phyloP scores from a whole-genome alignment of 331 rosid genomes.

The Acacia pycnantha region DNA sequence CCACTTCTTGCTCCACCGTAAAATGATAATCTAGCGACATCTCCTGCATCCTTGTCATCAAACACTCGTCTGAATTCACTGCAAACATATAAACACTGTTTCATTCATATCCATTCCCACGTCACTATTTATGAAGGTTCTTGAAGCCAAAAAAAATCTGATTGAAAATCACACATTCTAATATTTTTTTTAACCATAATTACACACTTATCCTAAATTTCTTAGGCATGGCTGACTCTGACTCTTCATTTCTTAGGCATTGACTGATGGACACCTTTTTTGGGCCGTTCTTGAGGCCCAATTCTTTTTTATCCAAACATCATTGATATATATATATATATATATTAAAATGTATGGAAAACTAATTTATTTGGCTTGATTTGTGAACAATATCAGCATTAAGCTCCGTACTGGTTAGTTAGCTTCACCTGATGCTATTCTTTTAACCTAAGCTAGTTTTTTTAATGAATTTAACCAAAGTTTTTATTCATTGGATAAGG shows the following conservation, averaged over 20 bases:
- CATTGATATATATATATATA: no score
- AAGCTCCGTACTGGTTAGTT: neutral
- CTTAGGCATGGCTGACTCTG: neutral
- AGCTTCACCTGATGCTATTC: no score
- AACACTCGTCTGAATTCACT: slow-evolving; percentile 72
- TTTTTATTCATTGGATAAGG: no score
- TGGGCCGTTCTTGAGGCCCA: no score
- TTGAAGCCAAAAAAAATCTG: neutral
- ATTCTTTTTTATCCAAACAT: neutral
- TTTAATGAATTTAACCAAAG: no score
- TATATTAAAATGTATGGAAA: no score
- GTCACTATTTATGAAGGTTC: neutral
- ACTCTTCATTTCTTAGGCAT: neutral
- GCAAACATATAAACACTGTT: slow-evolving; percentile 12
- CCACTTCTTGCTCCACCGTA: slow-evolving; percentile 76
- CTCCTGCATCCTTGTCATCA: slow-evolving; percentile 84
- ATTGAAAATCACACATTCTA: neutral
- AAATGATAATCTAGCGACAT: slow-evolving; percentile 77
- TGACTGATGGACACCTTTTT: no score
- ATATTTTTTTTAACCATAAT: neutral
- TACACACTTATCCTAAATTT: neutral
- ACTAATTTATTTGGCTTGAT: neutral
- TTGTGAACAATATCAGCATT: neutral
- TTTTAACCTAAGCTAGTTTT: no score
- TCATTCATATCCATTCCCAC: neutral